Conservation (phyloP, 768 basidiomycete genomes). For the Guyanaporus albipodus region DNA sequence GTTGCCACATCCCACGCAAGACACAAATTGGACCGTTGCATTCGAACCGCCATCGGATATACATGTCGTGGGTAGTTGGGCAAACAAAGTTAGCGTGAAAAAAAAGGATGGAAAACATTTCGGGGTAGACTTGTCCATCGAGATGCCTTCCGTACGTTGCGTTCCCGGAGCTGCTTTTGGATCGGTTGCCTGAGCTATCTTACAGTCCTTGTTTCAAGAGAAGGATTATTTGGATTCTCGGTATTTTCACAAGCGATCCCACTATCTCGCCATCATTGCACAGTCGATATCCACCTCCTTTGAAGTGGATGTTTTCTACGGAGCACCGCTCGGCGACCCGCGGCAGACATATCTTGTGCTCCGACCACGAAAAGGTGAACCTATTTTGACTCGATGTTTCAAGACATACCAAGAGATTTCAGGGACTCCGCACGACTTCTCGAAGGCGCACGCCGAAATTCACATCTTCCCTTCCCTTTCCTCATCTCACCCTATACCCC, state of each 20-base stretch:
- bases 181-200: neutral
- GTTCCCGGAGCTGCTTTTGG: neutral
- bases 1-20: constrained; percentile 65
- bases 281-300: constrained; percentile 48
- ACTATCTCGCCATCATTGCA: constrained; percentile 81
- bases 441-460: constrained; percentile 66
- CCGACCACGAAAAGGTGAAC: constrained; percentile 48
- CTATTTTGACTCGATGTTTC: constrained; percentile 23
- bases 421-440: constrained; percentile 61
- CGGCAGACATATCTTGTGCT: constrained; percentile 65
- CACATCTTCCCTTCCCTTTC: constrained; percentile 71
- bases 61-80: constrained; percentile 82
- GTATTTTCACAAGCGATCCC: constrained; percentile 89
- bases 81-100: constrained; percentile 70
- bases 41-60: constrained; percentile 78
- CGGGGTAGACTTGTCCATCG: constrained; percentile 74
- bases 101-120: constrained; percentile 61
- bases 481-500: constrained; percentile 54
- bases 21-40: constrained; percentile 84
- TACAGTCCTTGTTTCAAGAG: constrained; percentile 80
- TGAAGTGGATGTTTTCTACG: constrained; percentile 57
- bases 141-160: constrained; percentile 76
- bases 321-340: constrained; percentile 55
- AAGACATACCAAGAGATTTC: neutral
- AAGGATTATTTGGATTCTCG: constrained; percentile 90